phyloP scores from a whole-genome alignment of 371 early-diverging fungal genomes.

The Conidiobolus incongruus region DNA sequence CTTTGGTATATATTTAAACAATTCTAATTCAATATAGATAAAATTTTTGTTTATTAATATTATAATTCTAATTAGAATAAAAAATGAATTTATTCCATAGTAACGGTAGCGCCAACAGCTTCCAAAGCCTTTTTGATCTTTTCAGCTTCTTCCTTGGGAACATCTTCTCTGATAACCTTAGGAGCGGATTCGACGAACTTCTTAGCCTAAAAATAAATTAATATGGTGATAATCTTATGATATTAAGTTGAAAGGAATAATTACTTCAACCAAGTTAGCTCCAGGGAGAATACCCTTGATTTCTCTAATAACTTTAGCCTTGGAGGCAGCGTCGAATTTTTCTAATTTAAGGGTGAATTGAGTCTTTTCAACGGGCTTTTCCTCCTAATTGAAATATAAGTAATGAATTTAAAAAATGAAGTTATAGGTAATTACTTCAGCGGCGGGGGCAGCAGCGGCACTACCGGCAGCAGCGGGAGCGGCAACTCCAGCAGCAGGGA shows the following conservation, averaged over 20 bases:
- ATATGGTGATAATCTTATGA: background rate
- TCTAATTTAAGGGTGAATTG: constrained; percentile 87
- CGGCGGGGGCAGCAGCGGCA: constrained; percentile 24
- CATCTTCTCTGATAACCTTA: constrained; percentile 78
- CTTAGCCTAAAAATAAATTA: constrained; percentile 45
- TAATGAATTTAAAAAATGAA: constrained; percentile 14
- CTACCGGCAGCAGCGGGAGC: constrained; percentile 31
- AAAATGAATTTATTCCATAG: constrained; percentile 48
- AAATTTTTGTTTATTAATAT: no score
- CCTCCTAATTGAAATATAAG: constrained; percentile 19
- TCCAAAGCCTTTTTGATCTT: constrained; percentile 89
- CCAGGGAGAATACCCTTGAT: constrained; percentile 83
- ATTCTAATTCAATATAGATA: no score
- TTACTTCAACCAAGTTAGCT: constrained; percentile 76
- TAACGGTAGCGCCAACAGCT: constrained; percentile 79
- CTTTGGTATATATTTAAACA: no score
- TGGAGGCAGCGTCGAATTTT: constrained; percentile 81
- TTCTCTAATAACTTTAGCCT: constrained; percentile 95
- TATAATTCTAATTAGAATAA: constrained; percentile 1
- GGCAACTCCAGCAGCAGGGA: constrained; percentile 50
- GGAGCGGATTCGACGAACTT: constrained; percentile 95
- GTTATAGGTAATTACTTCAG: constrained; percentile 39
- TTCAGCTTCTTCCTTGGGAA: constrained; percentile 90
- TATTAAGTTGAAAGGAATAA: background rate
- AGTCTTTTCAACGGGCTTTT: constrained; percentile 73